Evolutionary conservation across 2,329 filamentous ascomycete species (phyloP).

Genomic region (Stagonosporopsis tanaceti): DNA sequence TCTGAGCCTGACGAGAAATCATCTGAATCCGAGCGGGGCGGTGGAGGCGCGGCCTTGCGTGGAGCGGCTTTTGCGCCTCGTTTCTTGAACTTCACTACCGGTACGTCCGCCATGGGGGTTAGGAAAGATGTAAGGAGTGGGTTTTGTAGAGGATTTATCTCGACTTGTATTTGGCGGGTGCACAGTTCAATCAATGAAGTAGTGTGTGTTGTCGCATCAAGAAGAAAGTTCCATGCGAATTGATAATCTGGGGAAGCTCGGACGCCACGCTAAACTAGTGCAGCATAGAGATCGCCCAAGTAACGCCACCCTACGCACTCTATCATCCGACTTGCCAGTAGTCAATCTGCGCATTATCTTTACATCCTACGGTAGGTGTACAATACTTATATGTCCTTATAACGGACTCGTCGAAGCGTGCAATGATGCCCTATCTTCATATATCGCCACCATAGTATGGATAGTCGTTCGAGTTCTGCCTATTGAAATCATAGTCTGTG

Average conservation of each 20-base stretch:
- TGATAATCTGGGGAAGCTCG: conserved; percentile 18
- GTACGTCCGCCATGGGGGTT: conserved; percentile 48
- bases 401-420: no score
- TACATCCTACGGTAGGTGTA: neutral
- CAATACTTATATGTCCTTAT: neutral
- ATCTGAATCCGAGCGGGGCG: conserved; percentile 59
- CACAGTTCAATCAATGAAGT: neutral
- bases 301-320: conserved; percentile 4
- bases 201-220: conserved; percentile 1
- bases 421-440: neutral
- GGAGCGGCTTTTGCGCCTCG: conserved; percentile 78
- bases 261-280: conserved; percentile 9
- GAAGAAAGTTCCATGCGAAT: conserved; percentile 16
- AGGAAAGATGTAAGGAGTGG: neutral
- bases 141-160: no score
- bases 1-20: conserved; percentile 76
- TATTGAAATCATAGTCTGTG: conserved; percentile 13
- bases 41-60: conserved; percentile 83
- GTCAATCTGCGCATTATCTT: neutral
- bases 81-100: conserved; percentile 83
- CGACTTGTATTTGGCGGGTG: neutral
- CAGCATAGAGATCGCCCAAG: conserved; percentile 2
- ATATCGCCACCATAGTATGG: conserved; percentile 15
- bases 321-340: neutral
- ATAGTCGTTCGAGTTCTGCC: neutral